Evolutionary conservation across 495 filamentous ascomycete genomes (phyloP).

Genomic region (Hypoxylon rickii): DNA sequence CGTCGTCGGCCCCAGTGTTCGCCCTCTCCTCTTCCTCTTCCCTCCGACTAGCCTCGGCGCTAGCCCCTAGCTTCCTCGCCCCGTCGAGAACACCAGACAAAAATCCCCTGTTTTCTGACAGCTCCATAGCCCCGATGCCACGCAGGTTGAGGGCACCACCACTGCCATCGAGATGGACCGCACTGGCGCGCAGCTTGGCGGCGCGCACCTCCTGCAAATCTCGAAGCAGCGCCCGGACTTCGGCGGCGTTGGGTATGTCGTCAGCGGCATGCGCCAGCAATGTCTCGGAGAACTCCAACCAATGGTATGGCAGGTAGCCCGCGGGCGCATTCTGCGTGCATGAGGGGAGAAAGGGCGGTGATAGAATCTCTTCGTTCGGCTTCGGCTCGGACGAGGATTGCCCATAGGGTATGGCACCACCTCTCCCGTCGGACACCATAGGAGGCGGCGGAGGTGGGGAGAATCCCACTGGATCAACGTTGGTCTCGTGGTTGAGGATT

Average conservation of each 20-base stretch:
- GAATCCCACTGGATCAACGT: conserved; percentile 66
- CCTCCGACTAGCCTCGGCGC: conserved; percentile 58
- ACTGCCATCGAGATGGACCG: conserved; percentile 69
- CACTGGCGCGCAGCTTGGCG: conserved; percentile 81
- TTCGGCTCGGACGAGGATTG: conserved; percentile 27
- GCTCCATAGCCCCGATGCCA: conserved; percentile 88
- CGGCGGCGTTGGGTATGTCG: conserved; percentile 77
- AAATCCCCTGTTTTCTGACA: conserved; percentile 84
- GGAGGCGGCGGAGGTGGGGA: conserved; percentile 72
- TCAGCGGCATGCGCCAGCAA: conserved; percentile 83
- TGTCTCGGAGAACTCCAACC: conserved; percentile 85
- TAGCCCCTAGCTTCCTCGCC: conserved; percentile 68
- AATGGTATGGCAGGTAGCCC: conserved; percentile 85
- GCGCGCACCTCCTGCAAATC: conserved; percentile 86
- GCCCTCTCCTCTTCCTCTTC: conserved; percentile 58
- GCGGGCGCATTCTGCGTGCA: conserved; percentile 63
- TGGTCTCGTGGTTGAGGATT: conserved; percentile 81
- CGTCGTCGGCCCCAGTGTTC: conserved; percentile 43
- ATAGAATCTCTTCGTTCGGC: conserved; percentile 37
- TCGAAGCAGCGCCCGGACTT: conserved; percentile 73
- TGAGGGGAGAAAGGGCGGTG: conserved; percentile 65
- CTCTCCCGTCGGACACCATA: conserved; percentile 48
- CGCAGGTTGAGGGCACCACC: conserved; percentile 75
- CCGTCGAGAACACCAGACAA: conserved; percentile 85
- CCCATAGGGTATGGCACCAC: conserved; percentile 37